Evolutionary conservation across 768 basidiomycete species (phyloP), one percentile per base, ranked within the genome.

Genomic region (Suillus subalutaceus): DNA sequence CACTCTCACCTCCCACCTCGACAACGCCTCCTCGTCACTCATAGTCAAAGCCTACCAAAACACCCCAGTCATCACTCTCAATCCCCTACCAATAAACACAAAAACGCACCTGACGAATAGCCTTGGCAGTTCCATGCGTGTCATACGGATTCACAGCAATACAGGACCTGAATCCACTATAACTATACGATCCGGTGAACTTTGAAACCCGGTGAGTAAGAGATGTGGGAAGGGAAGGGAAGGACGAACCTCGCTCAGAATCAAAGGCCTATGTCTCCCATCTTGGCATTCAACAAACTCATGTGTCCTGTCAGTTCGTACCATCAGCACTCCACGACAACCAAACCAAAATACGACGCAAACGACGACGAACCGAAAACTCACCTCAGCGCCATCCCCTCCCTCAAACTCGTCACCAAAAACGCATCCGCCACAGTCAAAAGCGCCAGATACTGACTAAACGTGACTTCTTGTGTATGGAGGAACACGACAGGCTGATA

Each of bases 141-240:
- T 94, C 92, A 86, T 91, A 95, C 1, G 93, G 94, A 73, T 95
- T 95, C 74, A 95, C 83, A 15, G 90, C 88, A 56, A 95, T 91
- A 69, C 93, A 95, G 15, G 90, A 91, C 48, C 93, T 81, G 80
- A 96, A 96, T 16, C 94, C 93, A 57, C 89, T 90, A 72, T 93
- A 94, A 70, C 88, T 90, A 73, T 95, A 95, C 6, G 88, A 89
- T 13, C 94, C 94, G 0, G 94, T 91, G 74, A 96, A 96, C 88
- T 93, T 69, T n/a, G 60, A 40, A 62, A 57, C 50, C 13, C 41
- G 13, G 18, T 68, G 23, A 69, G 35, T 12, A 66, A 65, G n/a
- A 52, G 35, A n/a, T 38, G 1, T 38, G 6, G 9, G 48, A 26
- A 16, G 18, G 43, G 15, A 44, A 9, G 40, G 43, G 32, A 32